These are phyloP conservation scores for Pestalotiopsis sp. DNA, from an alignment of 2,329 filamentous ascomycete genomes.

Conservation along the genomic window DNA sequence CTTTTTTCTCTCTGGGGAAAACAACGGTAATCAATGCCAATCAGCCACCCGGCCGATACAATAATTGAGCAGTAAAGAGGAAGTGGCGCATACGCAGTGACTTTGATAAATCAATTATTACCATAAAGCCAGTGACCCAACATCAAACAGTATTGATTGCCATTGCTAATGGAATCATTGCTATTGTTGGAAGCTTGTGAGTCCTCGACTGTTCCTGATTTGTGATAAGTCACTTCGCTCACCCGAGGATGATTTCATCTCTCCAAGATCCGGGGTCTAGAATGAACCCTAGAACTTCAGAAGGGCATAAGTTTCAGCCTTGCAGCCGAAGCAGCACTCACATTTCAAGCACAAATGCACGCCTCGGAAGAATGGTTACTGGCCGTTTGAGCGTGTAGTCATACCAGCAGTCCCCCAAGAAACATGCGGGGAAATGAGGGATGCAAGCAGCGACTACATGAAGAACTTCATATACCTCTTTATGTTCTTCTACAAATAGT, in stretches of 20 bases:
- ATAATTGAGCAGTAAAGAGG: too few species aligned
- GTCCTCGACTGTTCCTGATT: neutral
- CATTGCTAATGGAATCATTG: neutral
- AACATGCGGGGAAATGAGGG: neutral
- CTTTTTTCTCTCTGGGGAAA: too few species aligned
- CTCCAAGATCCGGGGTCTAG: neutral
- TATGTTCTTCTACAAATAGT: too few species aligned
- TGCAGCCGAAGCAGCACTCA: neutral
- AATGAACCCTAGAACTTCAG: neutral
- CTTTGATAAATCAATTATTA: too few species aligned
- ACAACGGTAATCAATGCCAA: too few species aligned
- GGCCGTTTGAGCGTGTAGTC: neutral
- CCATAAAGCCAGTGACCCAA: too few species aligned
- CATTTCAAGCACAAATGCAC: neutral
- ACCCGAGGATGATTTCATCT: neutral
- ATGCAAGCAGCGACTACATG: too few species aligned
- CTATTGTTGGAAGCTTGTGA: neutral
- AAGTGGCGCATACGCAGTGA: too few species aligned
- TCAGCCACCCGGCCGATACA: too few species aligned
- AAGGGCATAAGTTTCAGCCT: neutral
- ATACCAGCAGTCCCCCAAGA: neutral
- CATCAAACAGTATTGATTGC: neutral
- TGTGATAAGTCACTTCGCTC: neutral
- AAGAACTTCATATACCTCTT: too few species aligned
- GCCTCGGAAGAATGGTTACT: neutral